Percentiles rank a stretch among this genome's conserved stretches.
Evolutionary conservation across 1,284 basidiomycete species (phyloP).

Genomic region (Ganoderma sinense): DNA sequence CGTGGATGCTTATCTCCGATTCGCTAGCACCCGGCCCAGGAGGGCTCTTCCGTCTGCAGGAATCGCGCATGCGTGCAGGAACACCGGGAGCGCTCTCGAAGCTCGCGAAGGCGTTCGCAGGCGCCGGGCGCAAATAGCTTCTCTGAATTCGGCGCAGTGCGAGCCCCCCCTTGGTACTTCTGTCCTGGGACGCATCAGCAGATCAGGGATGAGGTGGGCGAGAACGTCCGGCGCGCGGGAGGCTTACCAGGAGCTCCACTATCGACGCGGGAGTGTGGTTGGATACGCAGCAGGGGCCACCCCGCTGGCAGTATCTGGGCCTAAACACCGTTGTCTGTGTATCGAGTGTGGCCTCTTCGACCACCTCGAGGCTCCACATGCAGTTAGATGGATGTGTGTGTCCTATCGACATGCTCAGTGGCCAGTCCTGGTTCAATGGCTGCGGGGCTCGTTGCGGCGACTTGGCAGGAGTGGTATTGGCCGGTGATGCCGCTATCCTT

Average conservation of each 20-base stretch:
- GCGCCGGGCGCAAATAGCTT: constrained; percentile 22
- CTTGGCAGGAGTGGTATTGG: constrained; percentile 10
- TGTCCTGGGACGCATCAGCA: neutral
- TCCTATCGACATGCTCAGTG: neutral
- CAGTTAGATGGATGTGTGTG: neutral
- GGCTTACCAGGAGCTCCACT: constrained; percentile 22
- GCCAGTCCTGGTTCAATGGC: neutral
- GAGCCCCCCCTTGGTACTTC: neutral
- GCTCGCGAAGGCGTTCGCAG: constrained; percentile 8
- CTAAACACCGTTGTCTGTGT: neutral
- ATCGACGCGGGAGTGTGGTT: constrained; percentile 21
- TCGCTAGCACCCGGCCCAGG: constrained; percentile 17
- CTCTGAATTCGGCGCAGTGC: neutral
- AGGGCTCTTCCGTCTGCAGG: neutral
- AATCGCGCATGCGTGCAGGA: constrained; percentile 21
- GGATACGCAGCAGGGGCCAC: neutral
- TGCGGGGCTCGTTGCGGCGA: constrained; percentile 21
- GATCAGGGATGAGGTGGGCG: neutral
- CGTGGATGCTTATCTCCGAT: constrained; percentile 30
- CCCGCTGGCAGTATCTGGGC: neutral
- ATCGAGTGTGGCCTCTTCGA: neutral
- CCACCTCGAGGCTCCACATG: neutral
- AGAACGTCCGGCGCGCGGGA: constrained; percentile 20
- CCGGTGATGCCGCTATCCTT: too few relatives aligned
- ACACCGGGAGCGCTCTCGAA: constrained; percentile 16